Base-by-base conservation (phyloP, 768 basidiomycete genomes). In the Termitomyces sp. region DNA sequence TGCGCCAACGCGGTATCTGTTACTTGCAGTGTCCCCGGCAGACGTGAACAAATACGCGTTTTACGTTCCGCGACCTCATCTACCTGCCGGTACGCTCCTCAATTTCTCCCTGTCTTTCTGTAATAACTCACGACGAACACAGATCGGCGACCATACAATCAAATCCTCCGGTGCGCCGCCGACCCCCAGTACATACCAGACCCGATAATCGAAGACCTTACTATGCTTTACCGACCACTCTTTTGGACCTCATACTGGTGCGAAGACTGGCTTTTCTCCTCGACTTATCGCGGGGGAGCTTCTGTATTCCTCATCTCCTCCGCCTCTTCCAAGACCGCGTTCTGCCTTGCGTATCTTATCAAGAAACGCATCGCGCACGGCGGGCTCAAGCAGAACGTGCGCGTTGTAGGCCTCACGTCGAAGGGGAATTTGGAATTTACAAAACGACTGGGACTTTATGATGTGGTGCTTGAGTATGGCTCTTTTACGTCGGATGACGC, bases 181-280 rank as follows among this genome's bases (percentile, higher is more conserved):
- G 87, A 89, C 60, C 76, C 80, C 0, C 75, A 83, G 54, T 87
- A 87, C 59, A 73, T 73, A 18, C 71, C 80, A 0, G 77, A 76
- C 0, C 73, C 79, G 0, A 61, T 66, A 1, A 69, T 72, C 1
- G 87, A 89, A 67, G 87, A 87, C 64, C 73, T 87, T 42, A 82
- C 80, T 0, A 88, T 89, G 88, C 78, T 89, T 16, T 89, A 86
- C 62, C 79, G 86, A 0, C 86, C 88, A 0, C 74, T 89, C 16
- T 89, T 88, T 69, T 89, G 87, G 87, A 88, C 87, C 0, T 79
- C 88, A 1, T 89, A 81, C 62, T 89, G 87, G 87, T 86, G 79
- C 61, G 85, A 89, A 67, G 88, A 89, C 66, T 89, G 85, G 85
- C 67, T 89, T 6, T 71, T 78, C 57, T 71, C 76, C 6, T 75